Conservation (phyloP, 2,329 filamentous ascomycete genomes). For the Talaromyces sp. region DNA sequence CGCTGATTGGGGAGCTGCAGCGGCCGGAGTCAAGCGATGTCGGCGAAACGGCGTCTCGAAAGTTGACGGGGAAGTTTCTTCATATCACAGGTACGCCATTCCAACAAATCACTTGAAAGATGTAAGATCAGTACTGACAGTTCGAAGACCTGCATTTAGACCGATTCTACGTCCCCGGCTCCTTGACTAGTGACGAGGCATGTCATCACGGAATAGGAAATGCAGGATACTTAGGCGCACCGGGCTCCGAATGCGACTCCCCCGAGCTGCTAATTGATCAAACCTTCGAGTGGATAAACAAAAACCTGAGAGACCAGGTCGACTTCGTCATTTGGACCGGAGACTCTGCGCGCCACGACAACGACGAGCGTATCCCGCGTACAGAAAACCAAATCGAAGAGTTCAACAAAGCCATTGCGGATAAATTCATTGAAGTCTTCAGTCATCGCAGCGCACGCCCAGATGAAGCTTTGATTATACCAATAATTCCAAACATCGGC, state of each 20-base stretch:
- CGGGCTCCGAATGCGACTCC: constrained; percentile 85
- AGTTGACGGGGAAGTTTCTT: constrained; percentile 36
- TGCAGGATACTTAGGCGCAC: constrained; percentile 79
- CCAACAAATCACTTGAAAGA: no score
- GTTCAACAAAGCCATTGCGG: constrained; percentile 72
- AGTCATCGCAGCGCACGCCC: constrained; percentile 53
- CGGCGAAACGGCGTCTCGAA: constrained; percentile 19
- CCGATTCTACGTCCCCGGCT: constrained; percentile 76
- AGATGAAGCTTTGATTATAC: constrained; percentile 63
- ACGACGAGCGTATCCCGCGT: constrained; percentile 76
- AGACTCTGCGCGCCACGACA: constrained; percentile 86
- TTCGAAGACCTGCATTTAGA: constrained; percentile 87
- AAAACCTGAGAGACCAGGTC: constrained; percentile 72
- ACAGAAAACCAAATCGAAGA: constrained; percentile 71
- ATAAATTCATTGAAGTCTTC: constrained; percentile 76
- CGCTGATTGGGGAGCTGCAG: constrained; percentile 1
- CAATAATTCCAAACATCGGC: constrained; percentile 84
- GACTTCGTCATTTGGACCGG: constrained; percentile 95
- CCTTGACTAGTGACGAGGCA: constrained; percentile 67
- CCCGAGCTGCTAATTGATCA: constrained; percentile 78
- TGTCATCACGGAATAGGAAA: constrained; percentile 78
- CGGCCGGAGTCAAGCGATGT: background rate
- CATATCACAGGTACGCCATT: constrained; percentile 37
- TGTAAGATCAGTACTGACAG: no score
- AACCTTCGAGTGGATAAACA: constrained; percentile 84